Evolutionary conservation across 768 basidiomycete species (phyloP).

Genomic region (Podaxis sp.): DNA sequence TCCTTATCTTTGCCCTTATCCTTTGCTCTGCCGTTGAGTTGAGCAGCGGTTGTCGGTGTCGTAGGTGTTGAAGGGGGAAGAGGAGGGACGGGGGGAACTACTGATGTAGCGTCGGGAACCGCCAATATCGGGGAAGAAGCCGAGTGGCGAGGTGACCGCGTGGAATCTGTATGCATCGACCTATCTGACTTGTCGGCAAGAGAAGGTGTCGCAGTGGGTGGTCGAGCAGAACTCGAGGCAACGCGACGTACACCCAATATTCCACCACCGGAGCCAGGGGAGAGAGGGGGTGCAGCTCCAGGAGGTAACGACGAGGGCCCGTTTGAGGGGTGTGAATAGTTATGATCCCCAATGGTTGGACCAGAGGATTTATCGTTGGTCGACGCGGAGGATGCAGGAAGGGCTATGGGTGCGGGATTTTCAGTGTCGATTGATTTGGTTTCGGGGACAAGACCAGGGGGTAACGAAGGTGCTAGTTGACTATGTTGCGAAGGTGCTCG

Average conservation of each 20-base stretch:
- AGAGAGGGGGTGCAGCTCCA: not conserved
- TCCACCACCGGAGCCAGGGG: not conserved
- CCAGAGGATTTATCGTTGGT: not conserved
- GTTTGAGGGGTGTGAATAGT: not conserved
- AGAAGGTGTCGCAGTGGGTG: constrained; percentile 3
- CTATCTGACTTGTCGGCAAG: not conserved
- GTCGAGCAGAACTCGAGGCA: constrained; percentile 30
- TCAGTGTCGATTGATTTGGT: constrained; percentile 20
- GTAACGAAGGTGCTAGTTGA: constrained; percentile 29
- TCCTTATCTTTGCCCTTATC: constrained; percentile 40
- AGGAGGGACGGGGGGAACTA: constrained; percentile 18
- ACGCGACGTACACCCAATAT: constrained; percentile 26
- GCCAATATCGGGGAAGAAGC: constrained; percentile 28
- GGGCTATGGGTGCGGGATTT: constrained; percentile 24
- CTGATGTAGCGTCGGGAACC: constrained; percentile 18
- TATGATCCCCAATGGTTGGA: not conserved
- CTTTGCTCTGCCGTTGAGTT: constrained; percentile 33
- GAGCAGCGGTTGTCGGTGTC: constrained; percentile 17
- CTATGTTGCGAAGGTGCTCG: constrained; percentile 18
- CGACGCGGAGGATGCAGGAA: constrained; percentile 20
- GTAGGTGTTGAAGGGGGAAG: constrained; percentile 25
- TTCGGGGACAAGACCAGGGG: constrained; percentile 25
- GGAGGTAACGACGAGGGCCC: not conserved
- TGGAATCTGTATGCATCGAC: constrained; percentile 22
- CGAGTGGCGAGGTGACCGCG: constrained; percentile 30